A percentile compares a stretch with the other conserved stretches of the same genome.
phyloP scores from a whole-genome alignment of 805 yeast species.

The Phaffomyces opuntiae region DNA sequence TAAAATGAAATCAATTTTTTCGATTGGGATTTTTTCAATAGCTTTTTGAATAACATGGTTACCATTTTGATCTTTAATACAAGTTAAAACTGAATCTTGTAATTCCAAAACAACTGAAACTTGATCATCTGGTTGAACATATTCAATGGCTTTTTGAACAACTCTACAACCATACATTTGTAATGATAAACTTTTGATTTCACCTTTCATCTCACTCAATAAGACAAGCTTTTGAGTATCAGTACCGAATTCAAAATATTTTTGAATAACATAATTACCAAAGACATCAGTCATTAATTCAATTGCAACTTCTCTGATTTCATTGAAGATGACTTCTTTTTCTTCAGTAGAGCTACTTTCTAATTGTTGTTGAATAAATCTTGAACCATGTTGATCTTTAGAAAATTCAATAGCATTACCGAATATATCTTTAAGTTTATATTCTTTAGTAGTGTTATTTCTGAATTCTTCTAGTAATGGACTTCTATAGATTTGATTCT shows the following conservation, averaged over 20 bases:
- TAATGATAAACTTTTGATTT: constrained; percentile 65
- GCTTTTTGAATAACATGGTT: constrained; percentile 96
- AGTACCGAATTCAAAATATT: constrained; percentile 80
- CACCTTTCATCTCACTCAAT: constrained; percentile 65
- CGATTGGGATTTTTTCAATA: constrained; percentile 77
- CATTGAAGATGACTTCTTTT: constrained; percentile 76
- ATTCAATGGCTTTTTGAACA: constrained; percentile 87
- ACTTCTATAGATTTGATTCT: constrained; percentile 56
- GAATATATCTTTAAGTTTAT: constrained; percentile 62
- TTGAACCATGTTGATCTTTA: constrained; percentile 94
- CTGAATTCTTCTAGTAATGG: constrained; percentile 84
- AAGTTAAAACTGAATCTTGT: constrained; percentile 47
- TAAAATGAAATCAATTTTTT: constrained; percentile 61
- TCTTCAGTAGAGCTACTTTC: constrained; percentile 58
- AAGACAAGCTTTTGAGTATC: constrained; percentile 61
- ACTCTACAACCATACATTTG: constrained; percentile 99
- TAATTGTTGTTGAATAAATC: constrained; percentile 89
- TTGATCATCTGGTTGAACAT: constrained; percentile 57
- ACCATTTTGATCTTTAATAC: constrained; percentile 95
- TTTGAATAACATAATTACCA: constrained; percentile 96
- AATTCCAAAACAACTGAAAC: constrained; percentile 65
- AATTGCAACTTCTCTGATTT: constrained; percentile 65
- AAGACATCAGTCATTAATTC: constrained; percentile 93
- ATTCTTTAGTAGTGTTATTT: constrained; percentile 51
- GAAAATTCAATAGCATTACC: constrained; percentile 90